A percentile compares a stretch with the other conserved stretches of the same genome.
Conservation (phyloP, 352 stramenopile species). For the Phytophthora capsici region DNA sequence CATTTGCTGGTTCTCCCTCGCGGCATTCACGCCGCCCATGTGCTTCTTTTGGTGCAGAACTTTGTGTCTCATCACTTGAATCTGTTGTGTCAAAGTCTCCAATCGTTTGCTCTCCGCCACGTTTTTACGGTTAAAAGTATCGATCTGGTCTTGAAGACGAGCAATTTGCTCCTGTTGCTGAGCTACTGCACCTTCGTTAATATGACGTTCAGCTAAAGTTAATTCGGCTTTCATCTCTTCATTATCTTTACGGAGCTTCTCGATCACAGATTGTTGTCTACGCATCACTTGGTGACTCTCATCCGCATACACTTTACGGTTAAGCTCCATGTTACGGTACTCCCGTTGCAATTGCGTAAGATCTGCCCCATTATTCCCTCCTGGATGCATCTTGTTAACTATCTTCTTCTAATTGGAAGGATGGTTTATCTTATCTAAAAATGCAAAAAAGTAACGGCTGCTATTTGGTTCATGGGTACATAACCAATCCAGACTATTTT, state of each 20-base stretch:
- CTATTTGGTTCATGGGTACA: slow-evolving; percentile 1
- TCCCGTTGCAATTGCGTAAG: slow-evolving; percentile 94
- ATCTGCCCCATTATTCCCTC: slow-evolving; percentile 57
- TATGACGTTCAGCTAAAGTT: slow-evolving; percentile 87
- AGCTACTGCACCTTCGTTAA: slow-evolving; percentile 82
- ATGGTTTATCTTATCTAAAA: too few relatives aligned
- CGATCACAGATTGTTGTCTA: slow-evolving; percentile 93
- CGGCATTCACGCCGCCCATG: slow-evolving; percentile 96
- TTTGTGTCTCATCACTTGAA: slow-evolving; percentile 87
- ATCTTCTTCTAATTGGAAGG: neutral
- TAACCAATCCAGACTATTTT: slow-evolving; percentile 3
- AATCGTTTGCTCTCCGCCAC: slow-evolving; percentile 83
- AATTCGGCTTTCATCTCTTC: slow-evolving; percentile 91
- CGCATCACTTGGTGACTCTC: slow-evolving; percentile 94
- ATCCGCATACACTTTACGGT: slow-evolving; percentile 94
- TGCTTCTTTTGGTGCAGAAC: slow-evolving; percentile 92
- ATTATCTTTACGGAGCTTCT: slow-evolving; percentile 89
- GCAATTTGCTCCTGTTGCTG: slow-evolving; percentile 86
- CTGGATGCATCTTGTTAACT: slow-evolving; percentile 22
- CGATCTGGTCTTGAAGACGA: slow-evolving; percentile 88
- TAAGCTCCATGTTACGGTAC: slow-evolving; percentile 98
- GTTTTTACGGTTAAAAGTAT: slow-evolving; percentile 89
- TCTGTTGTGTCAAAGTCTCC: slow-evolving; percentile 89
- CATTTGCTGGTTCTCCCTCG: slow-evolving; percentile 95
- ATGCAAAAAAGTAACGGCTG: too few relatives aligned